Evolutionary conservation across 768 basidiomycete species (phyloP).

Genomic region (Rhodotorula paludigena): DNA sequence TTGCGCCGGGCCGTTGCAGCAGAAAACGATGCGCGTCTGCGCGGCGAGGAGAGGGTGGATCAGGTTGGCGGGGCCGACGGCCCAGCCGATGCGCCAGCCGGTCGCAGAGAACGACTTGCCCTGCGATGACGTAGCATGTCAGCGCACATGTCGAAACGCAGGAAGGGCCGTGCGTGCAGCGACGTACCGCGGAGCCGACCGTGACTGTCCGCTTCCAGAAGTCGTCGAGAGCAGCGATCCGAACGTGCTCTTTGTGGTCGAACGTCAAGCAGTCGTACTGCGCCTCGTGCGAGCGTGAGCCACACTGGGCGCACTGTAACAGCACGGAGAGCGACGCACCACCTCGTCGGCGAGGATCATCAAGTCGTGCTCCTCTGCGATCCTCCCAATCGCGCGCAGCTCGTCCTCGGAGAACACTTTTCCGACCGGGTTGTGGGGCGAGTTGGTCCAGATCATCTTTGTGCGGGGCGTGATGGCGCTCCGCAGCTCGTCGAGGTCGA

Average conservation of each 20-base stretch:
- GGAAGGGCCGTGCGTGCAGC: too few relatives aligned
- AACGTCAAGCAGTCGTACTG: constrained; percentile 92
- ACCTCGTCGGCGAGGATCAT: constrained; percentile 96
- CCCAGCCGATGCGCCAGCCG: constrained; percentile 96
- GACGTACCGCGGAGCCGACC: constrained; percentile 54
- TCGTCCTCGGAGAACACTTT: constrained; percentile 86
- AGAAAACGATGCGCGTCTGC: constrained; percentile 87
- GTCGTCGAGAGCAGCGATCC: constrained; percentile 87
- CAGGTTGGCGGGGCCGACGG: constrained; percentile 63
- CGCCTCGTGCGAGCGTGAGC: constrained; percentile 17
- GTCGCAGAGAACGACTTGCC: constrained; percentile 79
- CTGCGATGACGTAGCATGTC: background rate
- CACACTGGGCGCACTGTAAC: background rate
- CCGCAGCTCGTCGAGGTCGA: constrained; percentile 84
- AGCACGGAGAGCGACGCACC: constrained; percentile 52
- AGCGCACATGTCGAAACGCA: background rate
- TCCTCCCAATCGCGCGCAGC: constrained; percentile 72
- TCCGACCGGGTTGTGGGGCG: constrained; percentile 92
- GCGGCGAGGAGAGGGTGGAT: constrained; percentile 61
- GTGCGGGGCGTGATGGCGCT: constrained; percentile 78
- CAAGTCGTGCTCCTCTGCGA: constrained; percentile 88
- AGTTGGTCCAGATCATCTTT: constrained; percentile 92
- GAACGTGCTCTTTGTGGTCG: constrained; percentile 72
- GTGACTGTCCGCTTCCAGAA: constrained; percentile 99
- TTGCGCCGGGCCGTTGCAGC: constrained; percentile 50